These are phyloP conservation scores for Erythrophleum ivorense DNA, from an alignment of 331 rosid species.

Conservation along the genomic window DNA sequence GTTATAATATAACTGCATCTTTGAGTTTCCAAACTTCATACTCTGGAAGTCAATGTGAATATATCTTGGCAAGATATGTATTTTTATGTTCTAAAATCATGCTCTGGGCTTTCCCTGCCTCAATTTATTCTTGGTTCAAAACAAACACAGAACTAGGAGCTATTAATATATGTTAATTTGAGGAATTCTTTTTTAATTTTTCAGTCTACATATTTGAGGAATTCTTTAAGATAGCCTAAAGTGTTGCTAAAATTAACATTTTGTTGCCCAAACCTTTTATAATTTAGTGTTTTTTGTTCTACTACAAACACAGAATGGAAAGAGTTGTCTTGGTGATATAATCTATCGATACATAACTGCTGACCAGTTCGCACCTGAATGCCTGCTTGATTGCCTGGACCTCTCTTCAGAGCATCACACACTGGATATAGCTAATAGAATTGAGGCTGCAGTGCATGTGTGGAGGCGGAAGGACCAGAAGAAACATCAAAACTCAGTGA, in stretches of 20 bases:
- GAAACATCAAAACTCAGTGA: constrained; percentile 55
- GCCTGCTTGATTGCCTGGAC: constrained; percentile 84
- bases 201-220: too few relatives aligned
- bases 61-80: not conserved
- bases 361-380: constrained; percentile 73
- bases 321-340: constrained; percentile 84
- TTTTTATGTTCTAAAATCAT: not conserved
- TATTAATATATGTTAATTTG: too few relatives aligned
- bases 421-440: constrained; percentile 76
- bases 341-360: constrained; percentile 80
- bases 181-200: too few relatives aligned
- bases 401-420: constrained; percentile 92
- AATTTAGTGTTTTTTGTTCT: constrained; percentile 8
- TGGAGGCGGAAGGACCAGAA: constrained; percentile 78
- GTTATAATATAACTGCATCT: not conserved
- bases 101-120: not conserved
- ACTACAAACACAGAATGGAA: constrained; percentile 67
- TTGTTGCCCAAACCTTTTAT: too few relatives aligned
- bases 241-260: too few relatives aligned
- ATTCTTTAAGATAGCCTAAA: too few relatives aligned
- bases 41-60: not conserved
- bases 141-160: not conserved
- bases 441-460: constrained; percentile 85
- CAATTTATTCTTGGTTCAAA: not conserved
- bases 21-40: constrained; percentile 3